Evolutionary conservation across 164 flowering plant species (phyloP), one percentile per base, ranked within the genome.

Genomic region (Pachysandra terminalis): DNA sequence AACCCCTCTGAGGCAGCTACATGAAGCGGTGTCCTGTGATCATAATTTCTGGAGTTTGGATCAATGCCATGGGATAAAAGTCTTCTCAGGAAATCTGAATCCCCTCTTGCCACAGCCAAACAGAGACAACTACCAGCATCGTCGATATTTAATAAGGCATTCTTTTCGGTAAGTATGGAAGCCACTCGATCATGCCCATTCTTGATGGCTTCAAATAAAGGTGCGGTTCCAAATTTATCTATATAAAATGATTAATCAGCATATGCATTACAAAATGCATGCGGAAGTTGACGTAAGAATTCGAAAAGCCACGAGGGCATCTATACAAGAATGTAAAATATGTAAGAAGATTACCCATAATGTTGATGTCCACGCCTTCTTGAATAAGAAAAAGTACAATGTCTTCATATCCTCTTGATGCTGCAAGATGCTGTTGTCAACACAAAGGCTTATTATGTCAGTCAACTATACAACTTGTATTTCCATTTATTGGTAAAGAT

Each of bases 201-300:
- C 75, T 86, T 91, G 56, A 90, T 74, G 57, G 98, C 98, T 85
- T 94, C 98, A 10, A 86, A 56, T 61, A 94, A 78, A 13, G 98
- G 96, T 5, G 95, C 86, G 73, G 84, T 87, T 41, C 97, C 98
- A 69, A 87, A 91, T 37, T 86, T 90, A 84, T 94, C 98, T 91
- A 52, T 22, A 35, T 64, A 60, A 51, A 32, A 64, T 12, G 15
- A 74, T 60, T 19, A 23, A 32, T 73, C 63, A 73, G 54, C 19
- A n/a, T 3, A 24, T n/a, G 22, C 28, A 53, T 48, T 58, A 25
- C 25, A 21, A 21, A 41, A 45, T 45, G 17, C 17, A 10, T 2
- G 1, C 10, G 51, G 51, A 45, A 45, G 15, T 45, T 10, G 15
- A 40, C 25, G 41, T 52, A 61, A 17, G n/a, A 15, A 35, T 51